These are phyloP conservation scores for Kwoniella botswanensis DNA, from an alignment of 768 basidiomycete genomes.

Conservation along the genomic window DNA sequence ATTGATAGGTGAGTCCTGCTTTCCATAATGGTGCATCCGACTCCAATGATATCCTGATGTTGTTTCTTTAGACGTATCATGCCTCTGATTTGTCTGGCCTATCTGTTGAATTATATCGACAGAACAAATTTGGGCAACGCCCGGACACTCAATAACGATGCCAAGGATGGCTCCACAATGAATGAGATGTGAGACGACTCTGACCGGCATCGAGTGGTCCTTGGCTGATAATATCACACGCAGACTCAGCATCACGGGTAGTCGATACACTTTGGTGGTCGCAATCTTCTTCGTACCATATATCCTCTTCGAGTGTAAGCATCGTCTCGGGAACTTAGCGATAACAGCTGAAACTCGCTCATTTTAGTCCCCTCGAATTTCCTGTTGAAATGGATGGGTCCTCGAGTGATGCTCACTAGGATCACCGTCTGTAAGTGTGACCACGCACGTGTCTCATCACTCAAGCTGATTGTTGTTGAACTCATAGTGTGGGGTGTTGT, in stretches of 20 bases:
- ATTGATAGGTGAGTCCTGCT: background rate
- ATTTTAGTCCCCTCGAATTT: slow-evolving; percentile 1
- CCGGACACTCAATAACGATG: slow-evolving; percentile 8
- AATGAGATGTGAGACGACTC: background rate
- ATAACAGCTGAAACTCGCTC: background rate
- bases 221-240: background rate
- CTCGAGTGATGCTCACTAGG: background rate
- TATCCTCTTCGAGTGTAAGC: slow-evolving; percentile 5
- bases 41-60: background rate
- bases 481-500: background rate
- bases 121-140: slow-evolving; percentile 8
- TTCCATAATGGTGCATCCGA: background rate
- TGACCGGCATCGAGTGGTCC: no score
- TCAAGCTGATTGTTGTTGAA: background rate
- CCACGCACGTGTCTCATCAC: background rate
- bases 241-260: slow-evolving; percentile 2
- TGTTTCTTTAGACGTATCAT: background rate
- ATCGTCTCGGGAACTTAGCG: background rate
- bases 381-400: slow-evolving; percentile 2
- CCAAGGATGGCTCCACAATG: slow-evolving; percentile 6
- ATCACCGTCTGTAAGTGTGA: background rate
- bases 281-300: slow-evolving; percentile 7
- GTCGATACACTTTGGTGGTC: slow-evolving; percentile 1
- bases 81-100: slow-evolving; percentile 7
- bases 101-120: slow-evolving; percentile 8